These are phyloP conservation scores for Bryum argenteum DNA, from an alignment of 225 moss, liverwort and hornwort species.

Conservation along the genomic window DNA sequence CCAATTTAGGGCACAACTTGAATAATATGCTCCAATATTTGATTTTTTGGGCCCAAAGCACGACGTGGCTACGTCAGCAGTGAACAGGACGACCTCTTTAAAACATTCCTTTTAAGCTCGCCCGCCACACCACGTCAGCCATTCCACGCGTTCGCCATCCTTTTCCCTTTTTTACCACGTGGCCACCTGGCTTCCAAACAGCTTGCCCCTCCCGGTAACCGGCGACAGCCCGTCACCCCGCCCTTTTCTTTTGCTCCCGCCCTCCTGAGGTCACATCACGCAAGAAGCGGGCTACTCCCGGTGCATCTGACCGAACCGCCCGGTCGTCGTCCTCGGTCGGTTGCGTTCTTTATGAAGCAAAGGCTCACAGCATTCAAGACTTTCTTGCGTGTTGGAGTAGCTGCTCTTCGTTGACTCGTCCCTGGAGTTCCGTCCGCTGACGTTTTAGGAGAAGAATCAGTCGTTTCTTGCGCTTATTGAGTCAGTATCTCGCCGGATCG, in stretches of 20 bases:
- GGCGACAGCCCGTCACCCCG: background rate
- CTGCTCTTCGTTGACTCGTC: conserved; percentile 15
- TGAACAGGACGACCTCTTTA: background rate
- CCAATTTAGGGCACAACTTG: too few relatives aligned
- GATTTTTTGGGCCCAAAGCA: too few relatives aligned
- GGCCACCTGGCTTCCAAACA: conserved; percentile 33
- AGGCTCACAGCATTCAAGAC: fast-evolving
- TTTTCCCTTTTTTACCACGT: conserved; percentile 38
- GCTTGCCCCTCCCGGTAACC: conserved; percentile 1
- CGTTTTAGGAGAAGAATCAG: background rate
- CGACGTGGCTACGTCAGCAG: too few relatives aligned
- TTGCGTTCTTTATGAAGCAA: conserved; percentile 5
- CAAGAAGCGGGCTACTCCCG: background rate
- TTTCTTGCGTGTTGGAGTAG: background rate
- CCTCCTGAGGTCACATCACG: background rate
- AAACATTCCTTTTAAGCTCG: background rate
- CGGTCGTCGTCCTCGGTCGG: conserved; percentile 4
- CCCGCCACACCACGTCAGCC: conserved; percentile 14
- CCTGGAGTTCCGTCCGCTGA: conserved; percentile 8
- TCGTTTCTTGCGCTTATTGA: background rate
- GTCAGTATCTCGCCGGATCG: conserved; percentile 18
- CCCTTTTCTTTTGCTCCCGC: background rate
- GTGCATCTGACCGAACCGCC: fast-evolving
- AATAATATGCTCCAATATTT: too few relatives aligned
- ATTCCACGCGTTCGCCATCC: conserved; percentile 40